Conservation (phyloP, 2,329 filamentous ascomycete species). For the Davidsoniella virescens region DNA sequence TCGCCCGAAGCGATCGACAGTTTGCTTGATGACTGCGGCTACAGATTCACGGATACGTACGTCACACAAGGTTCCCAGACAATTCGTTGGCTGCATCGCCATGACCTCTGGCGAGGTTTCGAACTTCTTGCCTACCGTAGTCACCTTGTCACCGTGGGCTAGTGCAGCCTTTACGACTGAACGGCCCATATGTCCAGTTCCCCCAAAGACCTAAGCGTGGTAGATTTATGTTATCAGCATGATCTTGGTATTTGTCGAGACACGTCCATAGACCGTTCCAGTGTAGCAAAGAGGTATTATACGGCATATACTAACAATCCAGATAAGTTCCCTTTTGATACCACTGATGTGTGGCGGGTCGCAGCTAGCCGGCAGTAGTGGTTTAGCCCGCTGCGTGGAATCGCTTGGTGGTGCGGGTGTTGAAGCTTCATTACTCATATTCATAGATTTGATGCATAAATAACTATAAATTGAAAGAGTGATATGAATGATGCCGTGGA, state of each 20-base stretch:
- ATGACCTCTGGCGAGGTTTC: conserved; percentile 61
- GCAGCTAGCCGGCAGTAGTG: conserved; percentile 65
- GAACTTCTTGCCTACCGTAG: conserved; percentile 68
- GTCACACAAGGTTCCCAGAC: conserved; percentile 73
- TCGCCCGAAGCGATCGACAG: conserved; percentile 59
- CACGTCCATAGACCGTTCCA: too few relatives aligned
- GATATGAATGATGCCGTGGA: too few relatives aligned
- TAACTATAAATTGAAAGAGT: too few relatives aligned
- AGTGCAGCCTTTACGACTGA: conserved; percentile 74
- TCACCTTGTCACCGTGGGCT: conserved; percentile 65
- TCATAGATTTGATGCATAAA: not conserved
- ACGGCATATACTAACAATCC: conserved; percentile 50
- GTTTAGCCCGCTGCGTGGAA: conserved; percentile 18
- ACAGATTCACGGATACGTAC: conserved; percentile 72
- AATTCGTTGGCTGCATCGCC: conserved; percentile 54
- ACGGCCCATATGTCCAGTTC: conserved; percentile 91
- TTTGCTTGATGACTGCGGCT: conserved; percentile 48
- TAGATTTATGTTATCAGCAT: not conserved
- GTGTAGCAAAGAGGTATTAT: conserved; percentile 4
- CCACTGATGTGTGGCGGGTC: conserved; percentile 62
- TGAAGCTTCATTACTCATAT: not conserved
- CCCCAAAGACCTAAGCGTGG: conserved; percentile 60
- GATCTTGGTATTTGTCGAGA: too few relatives aligned
- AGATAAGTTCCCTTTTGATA: conserved; percentile 61
- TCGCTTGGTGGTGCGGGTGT: conserved; percentile 4